These are phyloP conservation scores for Annulohypoxylon nitens DNA, from an alignment of 495 filamentous ascomycete genomes.

Conservation along the genomic window DNA sequence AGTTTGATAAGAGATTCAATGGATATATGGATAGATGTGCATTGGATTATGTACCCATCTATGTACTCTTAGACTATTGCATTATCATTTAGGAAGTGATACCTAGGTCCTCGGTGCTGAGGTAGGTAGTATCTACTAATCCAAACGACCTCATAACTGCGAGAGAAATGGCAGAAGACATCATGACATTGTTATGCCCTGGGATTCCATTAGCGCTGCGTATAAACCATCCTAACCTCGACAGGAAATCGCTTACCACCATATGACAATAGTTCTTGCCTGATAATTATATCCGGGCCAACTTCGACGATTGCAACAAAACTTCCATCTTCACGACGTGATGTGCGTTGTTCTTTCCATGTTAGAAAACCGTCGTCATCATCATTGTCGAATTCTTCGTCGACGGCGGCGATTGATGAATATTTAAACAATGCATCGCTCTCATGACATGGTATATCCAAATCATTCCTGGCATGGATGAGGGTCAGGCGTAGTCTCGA, in stretches of 20 bases:
- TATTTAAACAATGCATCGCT: slow-evolving; percentile 68
- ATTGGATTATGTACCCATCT: too few species aligned
- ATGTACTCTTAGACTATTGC: too few species aligned
- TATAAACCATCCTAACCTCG: not conserved
- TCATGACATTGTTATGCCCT: slow-evolving; percentile 72
- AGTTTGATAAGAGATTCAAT: too few species aligned
- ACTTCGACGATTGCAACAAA: slow-evolving; percentile 57
- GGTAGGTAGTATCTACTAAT: slow-evolving; percentile 32
- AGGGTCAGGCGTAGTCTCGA: slow-evolving; percentile 74
- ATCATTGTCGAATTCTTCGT: slow-evolving; percentile 44
- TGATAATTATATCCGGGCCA: slow-evolving; percentile 57
- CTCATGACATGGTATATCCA: slow-evolving; percentile 77
- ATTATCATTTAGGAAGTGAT: too few species aligned
- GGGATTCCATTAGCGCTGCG: slow-evolving; percentile 31
- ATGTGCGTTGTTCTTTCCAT: slow-evolving; percentile 58
- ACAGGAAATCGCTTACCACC: slow-evolving; percentile 62
- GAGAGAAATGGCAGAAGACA: slow-evolving; percentile 66
- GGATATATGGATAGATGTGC: too few species aligned
- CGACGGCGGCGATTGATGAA: slow-evolving; percentile 65
- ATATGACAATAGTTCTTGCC: slow-evolving; percentile 67
- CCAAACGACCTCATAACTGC: slow-evolving; percentile 76
- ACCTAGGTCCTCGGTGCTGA: not conserved
- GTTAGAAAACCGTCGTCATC: slow-evolving; percentile 46
- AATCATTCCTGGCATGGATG: slow-evolving; percentile 80
- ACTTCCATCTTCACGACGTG: slow-evolving; percentile 55